Percentiles rank a stretch among this genome's conserved stretches.
Conservation (phyloP, 2,329 filamentous ascomycete genomes). For the Fusarium sp. region DNA sequence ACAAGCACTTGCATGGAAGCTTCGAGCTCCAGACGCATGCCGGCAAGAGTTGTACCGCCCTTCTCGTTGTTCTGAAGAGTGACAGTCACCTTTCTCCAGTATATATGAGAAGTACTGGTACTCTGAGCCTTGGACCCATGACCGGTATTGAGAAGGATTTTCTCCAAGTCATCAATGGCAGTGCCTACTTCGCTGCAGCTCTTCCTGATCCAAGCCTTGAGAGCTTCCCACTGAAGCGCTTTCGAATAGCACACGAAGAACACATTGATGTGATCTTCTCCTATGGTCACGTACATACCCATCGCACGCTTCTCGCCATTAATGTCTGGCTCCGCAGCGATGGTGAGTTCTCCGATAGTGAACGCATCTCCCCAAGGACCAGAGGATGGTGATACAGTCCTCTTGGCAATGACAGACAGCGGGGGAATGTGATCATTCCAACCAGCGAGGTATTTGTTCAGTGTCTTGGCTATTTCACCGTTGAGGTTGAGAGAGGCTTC, state of each 20-base stretch:
- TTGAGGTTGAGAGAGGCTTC: background rate
- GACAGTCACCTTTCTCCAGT: background rate
- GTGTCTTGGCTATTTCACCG: fast-evolving
- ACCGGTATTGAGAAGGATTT: fast-evolving
- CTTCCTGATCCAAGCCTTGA: fast-evolving
- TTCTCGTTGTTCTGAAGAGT: fast-evolving
- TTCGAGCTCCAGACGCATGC: background rate
- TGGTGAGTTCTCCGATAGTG: background rate
- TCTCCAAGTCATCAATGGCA: background rate
- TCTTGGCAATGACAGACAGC: fast-evolving
- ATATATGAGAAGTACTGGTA: background rate
- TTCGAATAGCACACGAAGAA: background rate
- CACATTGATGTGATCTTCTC: background rate
- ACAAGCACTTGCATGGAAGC: background rate
- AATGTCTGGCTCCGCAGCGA: background rate
- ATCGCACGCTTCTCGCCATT: background rate
- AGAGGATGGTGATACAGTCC: fast-evolving
- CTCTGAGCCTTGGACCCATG: fast-evolving
- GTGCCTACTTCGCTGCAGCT: background rate
- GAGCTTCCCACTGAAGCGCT: background rate
- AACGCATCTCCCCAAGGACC: background rate
- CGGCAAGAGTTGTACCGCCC: fast-evolving
- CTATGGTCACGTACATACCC: fast-evolving
- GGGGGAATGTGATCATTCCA: fast-evolving
- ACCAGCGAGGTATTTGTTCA: background rate